Evolutionary conservation across 2,329 filamentous ascomycete species (phyloP).

Genomic region (Tolypocladium sp.): DNA sequence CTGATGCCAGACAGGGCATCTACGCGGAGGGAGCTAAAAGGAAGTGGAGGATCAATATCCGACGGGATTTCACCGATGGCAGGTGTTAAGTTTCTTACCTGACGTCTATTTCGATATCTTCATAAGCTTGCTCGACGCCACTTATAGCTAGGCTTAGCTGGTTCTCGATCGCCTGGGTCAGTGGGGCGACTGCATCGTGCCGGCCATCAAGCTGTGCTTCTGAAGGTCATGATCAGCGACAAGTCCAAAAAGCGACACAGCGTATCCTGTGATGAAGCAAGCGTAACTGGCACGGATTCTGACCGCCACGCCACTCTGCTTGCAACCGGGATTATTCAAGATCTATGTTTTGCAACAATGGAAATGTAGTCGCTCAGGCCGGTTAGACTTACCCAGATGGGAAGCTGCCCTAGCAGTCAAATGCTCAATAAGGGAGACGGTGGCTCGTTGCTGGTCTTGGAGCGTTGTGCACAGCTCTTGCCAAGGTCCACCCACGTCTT

Average conservation of each 20-base stretch:
- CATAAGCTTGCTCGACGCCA: constrained; percentile 16
- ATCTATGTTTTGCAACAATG: too few species aligned
- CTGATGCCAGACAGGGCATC: constrained; percentile 24
- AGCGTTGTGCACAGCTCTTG: constrained; percentile 3
- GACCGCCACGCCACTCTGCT: too few species aligned
- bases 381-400: not conserved
- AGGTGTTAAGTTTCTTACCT: not conserved
- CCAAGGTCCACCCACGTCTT: constrained; percentile 24
- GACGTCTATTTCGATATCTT: constrained; percentile 10
- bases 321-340: too few species aligned
- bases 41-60: not conserved
- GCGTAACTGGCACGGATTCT: too few species aligned
- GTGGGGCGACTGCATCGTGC: not conserved
- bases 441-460: not conserved
- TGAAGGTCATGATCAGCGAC: not conserved
- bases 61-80: not conserved
- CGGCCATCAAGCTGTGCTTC: not conserved
- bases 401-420: constrained; percentile 1
- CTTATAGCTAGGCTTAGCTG: constrained; percentile 16
- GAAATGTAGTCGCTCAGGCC: too few species aligned
- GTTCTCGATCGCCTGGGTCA: constrained; percentile 17
- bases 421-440: not conserved
- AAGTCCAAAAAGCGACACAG: not conserved
- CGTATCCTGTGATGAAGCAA: not conserved
- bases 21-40: constrained; percentile 19